phyloP scores from a whole-genome alignment of 2,329 filamentous ascomycete species.

The Penicillium sp. region DNA sequence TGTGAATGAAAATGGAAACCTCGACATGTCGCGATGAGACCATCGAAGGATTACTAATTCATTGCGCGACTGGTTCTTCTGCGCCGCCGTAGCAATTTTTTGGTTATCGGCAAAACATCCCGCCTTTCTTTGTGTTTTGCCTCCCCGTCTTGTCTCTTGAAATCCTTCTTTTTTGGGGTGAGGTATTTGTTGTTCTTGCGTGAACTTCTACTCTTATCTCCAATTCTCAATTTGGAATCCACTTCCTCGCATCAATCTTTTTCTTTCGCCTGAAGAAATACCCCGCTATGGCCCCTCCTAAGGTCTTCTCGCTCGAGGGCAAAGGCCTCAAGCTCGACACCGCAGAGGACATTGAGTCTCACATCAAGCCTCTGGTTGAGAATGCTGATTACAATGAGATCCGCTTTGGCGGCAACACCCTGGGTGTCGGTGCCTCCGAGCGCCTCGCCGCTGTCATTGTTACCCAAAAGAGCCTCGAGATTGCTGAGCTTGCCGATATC shows the following conservation, averaged over 20 bases:
- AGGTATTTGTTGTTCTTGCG: background rate
- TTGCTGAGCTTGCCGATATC: slow-evolving; percentile 92
- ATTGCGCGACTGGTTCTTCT: slow-evolving; percentile 18
- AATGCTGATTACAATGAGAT: slow-evolving; percentile 73
- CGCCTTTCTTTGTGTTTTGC: slow-evolving; percentile 7
- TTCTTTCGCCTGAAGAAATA: slow-evolving; percentile 24
- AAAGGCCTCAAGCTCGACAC: slow-evolving; percentile 90
- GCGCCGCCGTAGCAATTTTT: slow-evolving; percentile 21
- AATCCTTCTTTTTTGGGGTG: slow-evolving; percentile 5
- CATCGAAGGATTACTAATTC: slow-evolving; percentile 21
- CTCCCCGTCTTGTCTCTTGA: slow-evolving; percentile 8
- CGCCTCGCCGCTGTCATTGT: slow-evolving; percentile 76
- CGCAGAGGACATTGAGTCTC: slow-evolving; percentile 76
- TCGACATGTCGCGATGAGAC: slow-evolving; percentile 4
- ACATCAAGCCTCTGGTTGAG: slow-evolving; percentile 70
- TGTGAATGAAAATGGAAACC: slow-evolving; percentile 2
- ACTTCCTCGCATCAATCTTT: background rate
- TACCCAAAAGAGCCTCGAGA: slow-evolving; percentile 74
- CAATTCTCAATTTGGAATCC: background rate
- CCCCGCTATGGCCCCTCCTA: slow-evolving; percentile 51
- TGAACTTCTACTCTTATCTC: background rate
- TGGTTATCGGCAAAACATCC: slow-evolving; percentile 19
- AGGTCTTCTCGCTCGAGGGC: slow-evolving; percentile 80
- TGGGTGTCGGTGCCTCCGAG: slow-evolving; percentile 83
- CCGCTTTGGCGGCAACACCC: slow-evolving; percentile 80